These are phyloP conservation scores for Erodium moschatum DNA, from an alignment of 441 rosid species.

Conservation along the genomic window DNA sequence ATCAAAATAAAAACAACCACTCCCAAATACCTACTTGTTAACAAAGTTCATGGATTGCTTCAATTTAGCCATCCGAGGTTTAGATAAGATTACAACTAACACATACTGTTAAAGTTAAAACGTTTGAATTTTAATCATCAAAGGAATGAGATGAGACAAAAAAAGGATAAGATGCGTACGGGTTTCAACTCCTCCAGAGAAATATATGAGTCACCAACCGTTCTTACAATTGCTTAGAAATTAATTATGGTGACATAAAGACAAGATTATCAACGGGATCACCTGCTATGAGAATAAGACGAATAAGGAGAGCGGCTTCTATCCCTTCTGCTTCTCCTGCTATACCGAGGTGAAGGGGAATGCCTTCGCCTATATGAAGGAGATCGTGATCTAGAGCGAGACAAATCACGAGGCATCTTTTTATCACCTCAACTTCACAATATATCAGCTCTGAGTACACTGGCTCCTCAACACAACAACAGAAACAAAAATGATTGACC, in stretches of 20 bases:
- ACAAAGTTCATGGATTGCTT: no score
- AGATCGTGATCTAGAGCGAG: constrained; percentile 58
- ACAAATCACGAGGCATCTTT: constrained; percentile 74
- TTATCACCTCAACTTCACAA: constrained; percentile 11
- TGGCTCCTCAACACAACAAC: neutral
- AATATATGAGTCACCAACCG: constrained; percentile 29
- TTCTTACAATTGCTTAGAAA: constrained; percentile 29
- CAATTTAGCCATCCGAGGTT: no score
- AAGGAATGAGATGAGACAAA: neutral
- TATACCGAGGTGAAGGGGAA: constrained; percentile 72
- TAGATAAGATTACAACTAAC: neutral
- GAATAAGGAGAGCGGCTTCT: constrained; percentile 74
- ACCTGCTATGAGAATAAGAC: constrained; percentile 75
- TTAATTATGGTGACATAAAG: constrained; percentile 24
- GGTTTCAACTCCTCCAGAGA: constrained; percentile 30
- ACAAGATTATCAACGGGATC: constrained; percentile 44
- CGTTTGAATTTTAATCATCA: neutral
- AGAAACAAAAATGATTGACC: neutral
- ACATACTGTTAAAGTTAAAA: neutral
- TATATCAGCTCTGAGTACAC: no score
- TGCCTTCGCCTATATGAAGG: constrained; percentile 60
- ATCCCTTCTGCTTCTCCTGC: constrained; percentile 70
- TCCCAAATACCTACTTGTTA: no score
- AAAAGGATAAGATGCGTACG: constrained; percentile 26
- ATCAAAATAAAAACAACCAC: no score